Evolutionary conservation across 768 basidiomycete species (phyloP), one percentile per base, ranked within the genome.

Genomic region (Phylloporus scabripes): DNA sequence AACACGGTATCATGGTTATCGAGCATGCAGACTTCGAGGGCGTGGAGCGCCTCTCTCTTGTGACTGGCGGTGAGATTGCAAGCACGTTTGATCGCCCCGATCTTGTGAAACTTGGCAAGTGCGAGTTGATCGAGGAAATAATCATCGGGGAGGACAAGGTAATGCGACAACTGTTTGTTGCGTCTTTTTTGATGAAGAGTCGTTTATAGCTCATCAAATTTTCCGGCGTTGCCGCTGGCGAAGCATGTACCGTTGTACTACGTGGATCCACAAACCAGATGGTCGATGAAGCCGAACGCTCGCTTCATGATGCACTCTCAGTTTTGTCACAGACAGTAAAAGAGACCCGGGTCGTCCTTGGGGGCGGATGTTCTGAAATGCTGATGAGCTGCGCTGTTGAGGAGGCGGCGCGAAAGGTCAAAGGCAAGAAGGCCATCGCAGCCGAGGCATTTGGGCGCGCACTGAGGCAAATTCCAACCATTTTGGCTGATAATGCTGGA

Each of bases 91-190:
- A 95, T 45, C 75, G 87, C 34, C 92, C 94, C 0, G 90, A 94
- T 59, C 78, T 89, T 23, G 92, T 97, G 50, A 92, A 91, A 65
- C 81, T 99, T 11, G 96, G 96, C 6, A 77, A 75, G 34, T 98
- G 95, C 64, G 95, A 97, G 55, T 65, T 93, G 54, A 96, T 99
- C 48, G 96, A 98, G 71, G 96, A 99, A 72, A 86, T 98, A 59
- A 97, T 99, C 79, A 97, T 99, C 56, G 96, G 96, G 15, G 96
- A 99, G 72, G 96, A 99, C 69, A 96, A 93, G 82, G 95, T 92
- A 51, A 20, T 74, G 34, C 17, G 18, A 46, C 5, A 23, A 34
- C 21, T 12, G 26, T 18, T 15, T 32, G 4, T 4, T 18, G 14
- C 17, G 17, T 5, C 1, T 26, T 1, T 18, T 45, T n/a, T 32